Conservation (phyloP, 805 yeast species). For the Lachancea dasiensis region DNA sequence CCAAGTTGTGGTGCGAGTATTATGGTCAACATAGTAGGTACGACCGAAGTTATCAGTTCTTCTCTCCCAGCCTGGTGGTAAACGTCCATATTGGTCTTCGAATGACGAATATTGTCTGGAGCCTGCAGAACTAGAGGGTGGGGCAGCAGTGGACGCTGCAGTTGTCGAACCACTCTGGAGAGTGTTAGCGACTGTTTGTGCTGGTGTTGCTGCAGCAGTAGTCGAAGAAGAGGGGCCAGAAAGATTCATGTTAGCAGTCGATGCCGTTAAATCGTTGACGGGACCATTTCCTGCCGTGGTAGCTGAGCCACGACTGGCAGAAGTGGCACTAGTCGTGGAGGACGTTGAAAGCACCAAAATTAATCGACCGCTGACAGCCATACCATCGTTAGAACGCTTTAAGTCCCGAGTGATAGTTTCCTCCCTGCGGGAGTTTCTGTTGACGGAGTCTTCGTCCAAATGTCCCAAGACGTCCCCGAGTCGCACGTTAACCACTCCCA, state of each 20-base stretch:
- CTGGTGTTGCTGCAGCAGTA: conserved; percentile 22
- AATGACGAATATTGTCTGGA: conserved; percentile 78
- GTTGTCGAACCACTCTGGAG: conserved; percentile 25
- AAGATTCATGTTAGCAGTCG: conserved; percentile 8
- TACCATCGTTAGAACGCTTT: conserved; percentile 84
- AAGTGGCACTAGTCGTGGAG: conserved; percentile 26
- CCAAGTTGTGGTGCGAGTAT: conserved; percentile 98
- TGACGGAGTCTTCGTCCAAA: conserved; percentile 51
- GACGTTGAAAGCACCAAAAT: conserved; percentile 59
- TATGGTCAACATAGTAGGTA: conserved; percentile 96
- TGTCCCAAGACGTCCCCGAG: conserved; percentile 65
- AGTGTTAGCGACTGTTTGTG: conserved; percentile 29
- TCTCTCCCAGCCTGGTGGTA: conserved; percentile 99
- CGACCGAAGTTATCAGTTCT: conserved; percentile 96
- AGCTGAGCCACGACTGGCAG: conserved; percentile 22
- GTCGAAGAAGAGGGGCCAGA: conserved; percentile 18
- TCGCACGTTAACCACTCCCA: conserved; percentile 90
- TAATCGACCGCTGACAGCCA: conserved; percentile 89
- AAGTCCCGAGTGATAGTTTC: conserved; percentile 91
- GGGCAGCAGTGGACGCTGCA: conserved; percentile 20
- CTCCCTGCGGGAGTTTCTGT: conserved; percentile 36
- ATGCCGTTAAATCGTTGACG: background rate
- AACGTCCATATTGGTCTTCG: conserved; percentile 93
- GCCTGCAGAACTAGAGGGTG: conserved; percentile 14
- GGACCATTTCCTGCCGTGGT: conserved; percentile 15